These are phyloP conservation scores for Mortierella sp. DNA, from an alignment of 371 early-diverging fungal species.

Conservation along the genomic window DNA sequence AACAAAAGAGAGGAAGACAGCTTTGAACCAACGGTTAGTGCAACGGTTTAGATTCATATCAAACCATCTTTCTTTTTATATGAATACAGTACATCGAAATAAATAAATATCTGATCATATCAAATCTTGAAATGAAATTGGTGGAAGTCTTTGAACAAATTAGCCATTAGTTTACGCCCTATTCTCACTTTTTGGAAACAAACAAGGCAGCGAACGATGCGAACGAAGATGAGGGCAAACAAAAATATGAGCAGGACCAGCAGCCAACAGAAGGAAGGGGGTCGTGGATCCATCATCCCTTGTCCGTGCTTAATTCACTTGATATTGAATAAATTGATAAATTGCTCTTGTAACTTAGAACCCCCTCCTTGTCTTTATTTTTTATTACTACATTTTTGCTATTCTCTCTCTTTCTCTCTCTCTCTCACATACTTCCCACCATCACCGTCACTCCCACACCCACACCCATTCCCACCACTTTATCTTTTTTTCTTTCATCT, in stretches of 20 bases:
- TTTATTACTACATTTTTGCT: neutral
- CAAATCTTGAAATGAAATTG: too few species aligned
- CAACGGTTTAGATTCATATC: too few species aligned
- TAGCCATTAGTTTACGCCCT: neutral
- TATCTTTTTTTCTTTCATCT: neutral
- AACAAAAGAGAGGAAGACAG: too few species aligned
- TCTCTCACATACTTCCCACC: conserved; percentile 1
- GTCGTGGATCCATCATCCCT: neutral
- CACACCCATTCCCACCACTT: neutral
- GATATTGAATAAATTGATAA: neutral
- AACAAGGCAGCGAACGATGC: neutral
- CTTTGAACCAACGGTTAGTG: too few species aligned
- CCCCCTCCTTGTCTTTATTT: neutral
- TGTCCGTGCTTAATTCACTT: too few species aligned
- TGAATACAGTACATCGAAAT: too few species aligned
- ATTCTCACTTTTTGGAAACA: neutral
- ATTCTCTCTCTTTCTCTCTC: neutral
- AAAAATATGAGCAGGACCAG: neutral
- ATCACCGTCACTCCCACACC: neutral
- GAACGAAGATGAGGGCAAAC: neutral
- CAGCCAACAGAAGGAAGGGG: neutral
- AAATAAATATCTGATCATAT: too few species aligned
- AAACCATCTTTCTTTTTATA: too few species aligned
- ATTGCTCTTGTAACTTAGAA: neutral
- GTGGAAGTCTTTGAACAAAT: too few species aligned